Conservation (phyloP, 2,329 filamentous ascomycete genomes). For the Pyrenophora teres region DNA sequence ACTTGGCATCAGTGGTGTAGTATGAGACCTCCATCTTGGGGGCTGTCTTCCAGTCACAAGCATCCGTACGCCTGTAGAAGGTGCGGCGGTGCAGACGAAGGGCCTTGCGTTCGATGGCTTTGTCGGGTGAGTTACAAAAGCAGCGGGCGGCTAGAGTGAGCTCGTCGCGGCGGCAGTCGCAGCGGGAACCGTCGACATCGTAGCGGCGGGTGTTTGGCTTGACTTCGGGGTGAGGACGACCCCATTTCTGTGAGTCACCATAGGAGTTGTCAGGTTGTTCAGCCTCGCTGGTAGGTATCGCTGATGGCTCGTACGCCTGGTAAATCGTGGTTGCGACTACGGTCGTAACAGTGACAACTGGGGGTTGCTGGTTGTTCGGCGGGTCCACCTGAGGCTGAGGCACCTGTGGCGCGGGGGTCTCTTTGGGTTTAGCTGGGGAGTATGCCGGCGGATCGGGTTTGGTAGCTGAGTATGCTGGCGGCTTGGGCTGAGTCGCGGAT, state of each 20-base stretch:
- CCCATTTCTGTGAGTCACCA: constrained; percentile 2
- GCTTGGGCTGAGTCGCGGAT: constrained; percentile 18
- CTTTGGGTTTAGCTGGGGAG: constrained; percentile 17
- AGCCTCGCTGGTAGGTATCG: constrained; percentile 10
- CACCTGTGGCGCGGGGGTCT: constrained; percentile 6
- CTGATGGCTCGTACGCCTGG: constrained; percentile 1
- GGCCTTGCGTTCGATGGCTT: constrained; percentile 38
- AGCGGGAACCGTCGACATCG: constrained; percentile 38
- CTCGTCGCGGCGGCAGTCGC: constrained; percentile 31
- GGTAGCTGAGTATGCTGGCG: constrained; percentile 14
- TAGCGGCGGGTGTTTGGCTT: constrained; percentile 23
- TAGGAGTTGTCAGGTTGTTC: constrained; percentile 9
- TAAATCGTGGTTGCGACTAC: constrained; percentile 12
- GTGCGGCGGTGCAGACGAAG: constrained; percentile 40
- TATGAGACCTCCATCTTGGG: constrained; percentile 51
- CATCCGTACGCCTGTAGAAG: constrained; percentile 35
- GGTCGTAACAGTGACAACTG: constrained; percentile 12
- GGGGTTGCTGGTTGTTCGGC: constrained; percentile 3
- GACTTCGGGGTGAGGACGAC: constrained; percentile 17
- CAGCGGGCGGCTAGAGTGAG: constrained; percentile 27
- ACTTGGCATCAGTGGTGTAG: constrained; percentile 46
- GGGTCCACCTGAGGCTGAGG: constrained; percentile 8
- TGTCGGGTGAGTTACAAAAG: constrained; percentile 29
- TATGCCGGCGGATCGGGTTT: constrained; percentile 15
- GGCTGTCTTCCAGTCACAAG: constrained; percentile 45